Evolutionary conservation across 164 flowering plant genomes (phyloP), one percentile per base, ranked within the genome.

Genomic region (Annona cherimola): DNA sequence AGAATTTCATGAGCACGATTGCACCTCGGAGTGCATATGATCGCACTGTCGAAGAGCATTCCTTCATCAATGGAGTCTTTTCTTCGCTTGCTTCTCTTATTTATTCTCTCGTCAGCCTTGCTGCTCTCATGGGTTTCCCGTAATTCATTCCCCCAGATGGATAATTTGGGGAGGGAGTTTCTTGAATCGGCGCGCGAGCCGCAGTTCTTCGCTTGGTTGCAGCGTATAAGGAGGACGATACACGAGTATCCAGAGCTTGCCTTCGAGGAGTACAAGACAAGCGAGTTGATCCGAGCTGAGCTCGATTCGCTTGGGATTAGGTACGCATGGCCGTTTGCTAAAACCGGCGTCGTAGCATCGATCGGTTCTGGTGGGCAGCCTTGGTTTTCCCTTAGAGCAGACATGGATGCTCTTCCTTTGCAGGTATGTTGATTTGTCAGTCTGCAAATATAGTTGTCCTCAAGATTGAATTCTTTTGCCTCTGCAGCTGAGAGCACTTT

Each of bases 351-450:
- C 12, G 87, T 89, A 42, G 96, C 83, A 19, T 71, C 84, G 0
- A 73, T 93, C 60, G 96, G 92, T 39, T 83, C 91, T 3, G 92
- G 94, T 9, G 46, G n/a, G 12, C 55, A 71, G 9, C 98, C 92
- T 4, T 73, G 72, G 73, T 82, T 90, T 69, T 76, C 78, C 50
- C 89, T 90, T 45, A 77, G 96, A 66, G 96, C 98, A 0, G 94
- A 93, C 79, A 93, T 93, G 98, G 98, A 90, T 74, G 94, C 93
- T 45, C 93, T 93, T n/a, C 89, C 94, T 19, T 69, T 93, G 69
- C 91, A 85, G 90, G 98, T 64, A 61, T 39, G 45, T 9, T 5
- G 35, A 39, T 3, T 42, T 42, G 35, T 26, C 35, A 26, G 0
- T 26, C 35, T 26, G 35, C 35, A 1, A 26, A 26, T 26, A 1